phyloP scores from a whole-genome alignment of 2,329 filamentous ascomycete species.

The Ophiocordyceps robertsii region DNA sequence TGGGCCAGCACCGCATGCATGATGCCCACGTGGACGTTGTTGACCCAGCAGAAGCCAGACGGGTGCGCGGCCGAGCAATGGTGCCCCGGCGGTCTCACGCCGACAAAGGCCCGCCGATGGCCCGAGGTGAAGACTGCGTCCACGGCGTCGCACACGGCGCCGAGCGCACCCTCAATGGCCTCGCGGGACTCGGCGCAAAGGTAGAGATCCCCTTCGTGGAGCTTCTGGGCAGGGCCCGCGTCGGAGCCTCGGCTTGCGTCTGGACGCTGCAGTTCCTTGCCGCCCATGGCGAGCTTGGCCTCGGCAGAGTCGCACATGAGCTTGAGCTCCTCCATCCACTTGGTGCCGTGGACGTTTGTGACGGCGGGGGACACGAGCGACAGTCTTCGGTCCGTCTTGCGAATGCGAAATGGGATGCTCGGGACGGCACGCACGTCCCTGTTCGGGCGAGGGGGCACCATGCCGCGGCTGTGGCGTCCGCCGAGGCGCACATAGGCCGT shows the following conservation, averaged over 20 bases:
- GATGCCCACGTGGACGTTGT: conserved; percentile 95
- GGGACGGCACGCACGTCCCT: conserved; percentile 39
- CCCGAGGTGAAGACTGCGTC: conserved; percentile 62
- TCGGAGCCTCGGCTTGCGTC: conserved; percentile 41
- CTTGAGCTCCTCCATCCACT: conserved; percentile 89
- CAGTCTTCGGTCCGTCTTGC: conserved; percentile 61
- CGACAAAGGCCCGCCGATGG: conserved; percentile 74
- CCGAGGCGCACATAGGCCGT: conserved; percentile 86
- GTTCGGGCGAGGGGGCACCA: conserved; percentile 52
- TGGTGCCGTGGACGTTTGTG: conserved; percentile 77
- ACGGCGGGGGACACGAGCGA: conserved; percentile 63
- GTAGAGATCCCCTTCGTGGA: conserved; percentile 87
- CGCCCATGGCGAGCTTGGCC: conserved; percentile 59
- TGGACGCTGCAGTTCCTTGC: conserved; percentile 64
- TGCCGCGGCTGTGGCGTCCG: conserved; percentile 60
- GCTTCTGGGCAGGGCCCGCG: conserved; percentile 32
- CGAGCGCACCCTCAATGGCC: conserved; percentile 81
- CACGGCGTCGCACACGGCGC: conserved; percentile 85
- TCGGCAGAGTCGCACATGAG: conserved; percentile 74
- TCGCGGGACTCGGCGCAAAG: conserved; percentile 74
- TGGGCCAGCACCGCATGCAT: conserved; percentile 76
- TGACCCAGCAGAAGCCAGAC: conserved; percentile 96
- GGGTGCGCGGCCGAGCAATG: conserved; percentile 84
- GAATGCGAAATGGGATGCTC: conserved; percentile 67
- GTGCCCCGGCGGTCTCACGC: conserved; percentile 83